phyloP scores from a whole-genome alignment of 2,329 filamentous ascomycete genomes.

The Gremmenia infestans region DNA sequence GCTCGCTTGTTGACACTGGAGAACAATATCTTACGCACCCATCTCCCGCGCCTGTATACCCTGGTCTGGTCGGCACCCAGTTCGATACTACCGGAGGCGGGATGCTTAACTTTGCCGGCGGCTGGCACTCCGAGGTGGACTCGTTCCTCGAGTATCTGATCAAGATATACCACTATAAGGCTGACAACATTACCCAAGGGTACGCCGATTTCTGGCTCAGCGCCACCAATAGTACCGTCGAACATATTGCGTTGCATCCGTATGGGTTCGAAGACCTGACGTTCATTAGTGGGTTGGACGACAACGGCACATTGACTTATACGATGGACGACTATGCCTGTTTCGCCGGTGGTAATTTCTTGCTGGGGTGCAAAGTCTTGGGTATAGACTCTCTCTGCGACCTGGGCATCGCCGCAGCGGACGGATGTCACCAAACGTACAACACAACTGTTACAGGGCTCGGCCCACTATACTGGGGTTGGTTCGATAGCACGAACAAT shows the following conservation, averaged over 20 bases:
- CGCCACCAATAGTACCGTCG: slow-evolving; percentile 68
- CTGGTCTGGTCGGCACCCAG: slow-evolving; percentile 61
- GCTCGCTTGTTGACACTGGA: slow-evolving; percentile 56
- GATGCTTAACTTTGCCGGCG: slow-evolving; percentile 61
- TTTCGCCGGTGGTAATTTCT: slow-evolving; percentile 77
- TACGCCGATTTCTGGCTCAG: slow-evolving; percentile 53
- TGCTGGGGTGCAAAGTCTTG: slow-evolving; percentile 68
- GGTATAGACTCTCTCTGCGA: slow-evolving; percentile 30
- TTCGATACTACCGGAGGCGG: slow-evolving; percentile 58
- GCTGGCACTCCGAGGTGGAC: slow-evolving; percentile 70
- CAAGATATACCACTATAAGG: slow-evolving; percentile 80
- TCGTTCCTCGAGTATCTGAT: slow-evolving; percentile 83
- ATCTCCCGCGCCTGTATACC: slow-evolving; percentile 46
- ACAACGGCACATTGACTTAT: slow-evolving; percentile 34
- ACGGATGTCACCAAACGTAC: slow-evolving; percentile 70
- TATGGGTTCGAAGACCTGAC: slow-evolving; percentile 60
- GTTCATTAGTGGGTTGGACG: slow-evolving; percentile 55
- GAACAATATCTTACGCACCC: slow-evolving; percentile 59
- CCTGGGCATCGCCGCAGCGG: slow-evolving; percentile 43
- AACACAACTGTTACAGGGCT: slow-evolving; percentile 60
- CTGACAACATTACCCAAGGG: slow-evolving; percentile 33
- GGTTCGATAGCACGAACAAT: slow-evolving; percentile 46
- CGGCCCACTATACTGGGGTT: slow-evolving; percentile 54
- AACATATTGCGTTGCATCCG: slow-evolving; percentile 63
- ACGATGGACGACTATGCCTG: slow-evolving; percentile 58